Conservation (phyloP, 2,329 filamentous ascomycete genomes). For the Alternaria brassicae region DNA sequence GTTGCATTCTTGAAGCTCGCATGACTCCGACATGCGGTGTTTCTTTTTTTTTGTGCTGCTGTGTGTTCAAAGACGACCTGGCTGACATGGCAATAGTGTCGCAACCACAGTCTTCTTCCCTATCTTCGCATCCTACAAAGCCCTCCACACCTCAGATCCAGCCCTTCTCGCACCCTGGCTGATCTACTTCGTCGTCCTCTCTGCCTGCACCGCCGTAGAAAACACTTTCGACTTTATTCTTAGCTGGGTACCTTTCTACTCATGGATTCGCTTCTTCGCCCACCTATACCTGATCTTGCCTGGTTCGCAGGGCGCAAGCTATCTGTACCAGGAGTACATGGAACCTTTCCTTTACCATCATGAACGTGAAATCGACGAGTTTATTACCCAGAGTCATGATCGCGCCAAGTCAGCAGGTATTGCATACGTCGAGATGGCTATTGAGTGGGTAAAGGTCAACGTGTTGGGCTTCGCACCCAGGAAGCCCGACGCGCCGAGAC, state of each 20-base stretch:
- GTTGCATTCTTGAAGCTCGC: conserved; percentile 15
- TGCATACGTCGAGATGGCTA: conserved; percentile 57
- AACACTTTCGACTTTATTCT: conserved; percentile 89
- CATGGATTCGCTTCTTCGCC: conserved; percentile 85
- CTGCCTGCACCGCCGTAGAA: conserved; percentile 80
- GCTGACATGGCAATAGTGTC: conserved; percentile 39
- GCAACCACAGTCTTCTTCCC: conserved; percentile 87
- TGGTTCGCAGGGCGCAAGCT: conserved; percentile 89
- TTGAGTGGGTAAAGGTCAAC: conserved; percentile 71
- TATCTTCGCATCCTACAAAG: conserved; percentile 97
- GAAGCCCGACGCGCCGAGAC: conserved; percentile 52
- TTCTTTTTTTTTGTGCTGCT: conserved; percentile 3
- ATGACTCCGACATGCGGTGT: conserved; percentile 8
- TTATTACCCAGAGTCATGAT: conserved; percentile 83
- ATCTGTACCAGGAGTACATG: conserved; percentile 83
- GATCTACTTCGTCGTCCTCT: conserved; percentile 98
- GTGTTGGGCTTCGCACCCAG: conserved; percentile 76
- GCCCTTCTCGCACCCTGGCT: conserved; percentile 94
- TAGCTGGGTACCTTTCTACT: conserved; percentile 91
- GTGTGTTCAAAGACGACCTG: background rate
- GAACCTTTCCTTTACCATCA: conserved; percentile 89
- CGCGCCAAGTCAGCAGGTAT: conserved; percentile 78
- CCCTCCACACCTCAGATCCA: conserved; percentile 89
- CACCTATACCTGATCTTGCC: conserved; percentile 96
- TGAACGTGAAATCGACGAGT: conserved; percentile 85